Conservation (phyloP, 2,329 filamentous ascomycete species). For the Coniochaeta sp. region DNA sequence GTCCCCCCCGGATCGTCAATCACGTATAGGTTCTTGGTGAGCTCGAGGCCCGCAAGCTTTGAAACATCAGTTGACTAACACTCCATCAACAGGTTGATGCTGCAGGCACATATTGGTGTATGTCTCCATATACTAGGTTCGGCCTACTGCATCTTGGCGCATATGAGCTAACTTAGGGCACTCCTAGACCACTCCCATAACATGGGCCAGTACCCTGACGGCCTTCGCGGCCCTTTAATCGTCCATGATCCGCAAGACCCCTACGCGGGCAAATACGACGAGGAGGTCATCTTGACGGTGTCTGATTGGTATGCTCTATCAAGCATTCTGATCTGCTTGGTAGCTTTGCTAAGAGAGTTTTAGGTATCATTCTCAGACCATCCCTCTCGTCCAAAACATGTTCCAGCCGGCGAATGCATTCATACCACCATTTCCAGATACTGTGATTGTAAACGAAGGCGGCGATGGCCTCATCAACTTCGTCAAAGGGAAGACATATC, state of each 20-base stretch:
- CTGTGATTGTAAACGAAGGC: constrained; percentile 36
- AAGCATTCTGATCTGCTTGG: not conserved
- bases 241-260: constrained; percentile 50
- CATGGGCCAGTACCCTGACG: constrained; percentile 59
- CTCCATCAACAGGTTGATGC: constrained; percentile 23
- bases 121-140: constrained; percentile 3
- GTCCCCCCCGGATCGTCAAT: constrained; percentile 44
- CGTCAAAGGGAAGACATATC: constrained; percentile 35
- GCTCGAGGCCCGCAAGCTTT: constrained; percentile 7
- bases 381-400: constrained; percentile 30
- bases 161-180: not conserved
- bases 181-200: constrained; percentile 52
- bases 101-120: constrained; percentile 41
- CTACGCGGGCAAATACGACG: constrained; percentile 44
- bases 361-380: constrained; percentile 34
- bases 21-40: constrained; percentile 43
- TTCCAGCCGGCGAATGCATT: constrained; percentile 31
- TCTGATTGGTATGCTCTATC: constrained; percentile 26
- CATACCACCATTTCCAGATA: constrained; percentile 31
- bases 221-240: constrained; percentile 55
- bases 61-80: not conserved
- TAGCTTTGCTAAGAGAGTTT: not conserved
- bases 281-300: constrained; percentile 51
- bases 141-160: constrained; percentile 6
- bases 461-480: constrained; percentile 26